Evolutionary conservation across 139 green algal genomes (phyloP).

Genomic region (Tetradesmus lagerheimii): DNA sequence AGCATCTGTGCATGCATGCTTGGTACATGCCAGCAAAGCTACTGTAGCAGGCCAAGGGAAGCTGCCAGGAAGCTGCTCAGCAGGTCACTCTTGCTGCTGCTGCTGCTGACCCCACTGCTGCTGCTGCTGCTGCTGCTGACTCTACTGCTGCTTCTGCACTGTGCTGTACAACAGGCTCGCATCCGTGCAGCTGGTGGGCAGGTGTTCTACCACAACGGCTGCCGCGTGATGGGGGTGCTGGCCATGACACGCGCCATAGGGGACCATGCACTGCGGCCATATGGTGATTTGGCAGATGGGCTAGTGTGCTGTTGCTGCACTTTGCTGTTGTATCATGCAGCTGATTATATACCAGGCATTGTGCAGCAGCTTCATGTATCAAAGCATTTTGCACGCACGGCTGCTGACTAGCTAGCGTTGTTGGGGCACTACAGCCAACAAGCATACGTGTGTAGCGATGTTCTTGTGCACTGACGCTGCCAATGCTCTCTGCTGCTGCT

Average conservation of each 20-base stretch:
- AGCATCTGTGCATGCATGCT: background rate
- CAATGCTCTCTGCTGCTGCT: background rate
- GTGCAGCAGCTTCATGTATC: no score
- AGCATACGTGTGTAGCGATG: no score
- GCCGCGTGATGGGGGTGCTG: conserved; percentile 77
- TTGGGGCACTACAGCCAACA: no score
- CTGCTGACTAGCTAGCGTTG: no score
- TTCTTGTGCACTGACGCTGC: background rate
- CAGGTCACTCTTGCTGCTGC: background rate
- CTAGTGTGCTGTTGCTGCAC: background rate
- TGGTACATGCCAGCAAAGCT: background rate
- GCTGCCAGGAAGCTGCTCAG: background rate
- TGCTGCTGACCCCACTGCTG: background rate
- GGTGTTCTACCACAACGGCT: conserved; percentile 68
- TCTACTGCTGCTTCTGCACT: background rate
- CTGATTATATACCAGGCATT: no score
- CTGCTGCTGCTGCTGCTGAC: conserved; percentile 1
- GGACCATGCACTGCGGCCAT: conserved; percentile 61
- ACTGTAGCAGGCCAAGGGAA: background rate
- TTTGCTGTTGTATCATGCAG: no score
- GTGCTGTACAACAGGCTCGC: conserved; percentile 30
- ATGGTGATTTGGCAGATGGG: conserved; percentile 50
- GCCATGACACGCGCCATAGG: conserved; percentile 79
- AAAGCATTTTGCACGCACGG: no score
- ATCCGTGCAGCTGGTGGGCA: conserved; percentile 66